These are phyloP conservation scores for Barnettozyma sucrosica DNA, from an alignment of 805 yeast species.

Conservation along the genomic window DNA sequence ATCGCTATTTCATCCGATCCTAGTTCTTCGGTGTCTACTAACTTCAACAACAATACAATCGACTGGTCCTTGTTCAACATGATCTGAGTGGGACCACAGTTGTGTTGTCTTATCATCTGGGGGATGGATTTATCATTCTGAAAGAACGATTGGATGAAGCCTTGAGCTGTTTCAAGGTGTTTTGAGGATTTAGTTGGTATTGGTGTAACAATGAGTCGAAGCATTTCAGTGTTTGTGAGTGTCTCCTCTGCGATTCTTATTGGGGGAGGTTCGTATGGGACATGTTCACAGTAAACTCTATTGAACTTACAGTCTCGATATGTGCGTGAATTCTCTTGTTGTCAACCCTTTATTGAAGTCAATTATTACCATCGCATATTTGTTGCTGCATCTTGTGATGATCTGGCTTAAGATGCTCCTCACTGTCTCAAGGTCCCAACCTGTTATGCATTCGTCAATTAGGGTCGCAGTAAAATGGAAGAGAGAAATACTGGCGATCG, in stretches of 20 bases:
- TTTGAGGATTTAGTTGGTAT: not conserved
- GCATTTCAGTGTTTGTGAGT: not conserved
- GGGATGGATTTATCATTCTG: slow-evolving; percentile 6
- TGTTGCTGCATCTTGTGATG: not conserved
- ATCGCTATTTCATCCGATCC: slow-evolving; percentile 4
- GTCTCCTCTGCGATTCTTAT: not conserved
- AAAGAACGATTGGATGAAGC: slow-evolving; percentile 3
- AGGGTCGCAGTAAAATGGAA: not conserved
- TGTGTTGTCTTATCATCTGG: slow-evolving; percentile 4
- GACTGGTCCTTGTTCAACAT: not conserved
- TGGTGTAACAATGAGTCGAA: not conserved
- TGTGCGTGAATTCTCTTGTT: not conserved
- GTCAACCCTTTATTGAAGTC: not conserved
- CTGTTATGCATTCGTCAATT: not conserved
- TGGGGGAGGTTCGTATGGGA: not conserved
- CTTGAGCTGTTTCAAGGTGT: not conserved
- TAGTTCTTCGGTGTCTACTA: slow-evolving; percentile 5
- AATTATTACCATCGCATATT: not conserved
- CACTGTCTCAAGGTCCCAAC: not conserved
- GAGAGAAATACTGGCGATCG: not conserved
- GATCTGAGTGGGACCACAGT: not conserved
- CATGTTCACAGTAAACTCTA: not conserved
- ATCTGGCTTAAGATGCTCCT: not conserved
- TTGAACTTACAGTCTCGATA: slow-evolving; percentile 4
- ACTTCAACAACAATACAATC: slow-evolving; percentile 3